Evolutionary conservation across 179 eudicot species (phyloP).

Genomic region (Beta corolliflora): DNA sequence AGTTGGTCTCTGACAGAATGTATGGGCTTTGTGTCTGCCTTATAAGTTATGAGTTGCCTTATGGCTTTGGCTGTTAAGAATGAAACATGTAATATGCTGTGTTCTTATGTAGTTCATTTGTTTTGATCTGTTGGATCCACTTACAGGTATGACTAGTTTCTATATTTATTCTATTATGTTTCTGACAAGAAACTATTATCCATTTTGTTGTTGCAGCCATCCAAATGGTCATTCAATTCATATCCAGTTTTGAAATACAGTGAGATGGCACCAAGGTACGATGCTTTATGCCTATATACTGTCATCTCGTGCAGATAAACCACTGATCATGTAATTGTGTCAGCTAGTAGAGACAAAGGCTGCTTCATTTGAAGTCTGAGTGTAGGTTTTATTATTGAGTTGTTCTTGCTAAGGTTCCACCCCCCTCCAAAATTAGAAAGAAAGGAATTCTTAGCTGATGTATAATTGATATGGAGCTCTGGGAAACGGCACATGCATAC

Average conservation of each 20-base stretch:
- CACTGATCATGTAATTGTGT: neutral
- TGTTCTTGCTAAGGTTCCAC: neutral
- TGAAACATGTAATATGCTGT: neutral
- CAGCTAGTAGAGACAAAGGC: neutral
- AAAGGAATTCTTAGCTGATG: neutral
- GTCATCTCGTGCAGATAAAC: neutral
- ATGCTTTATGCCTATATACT: neutral
- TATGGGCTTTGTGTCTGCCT: neutral
- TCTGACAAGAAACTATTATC: conserved; percentile 4
- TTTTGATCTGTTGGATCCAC: neutral
- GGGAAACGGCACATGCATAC: neutral
- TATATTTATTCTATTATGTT: neutral
- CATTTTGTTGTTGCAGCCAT: conserved; percentile 57
- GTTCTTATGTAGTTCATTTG: neutral
- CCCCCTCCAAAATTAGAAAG: neutral
- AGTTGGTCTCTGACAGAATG: neutral
- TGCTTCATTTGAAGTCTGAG: neutral
- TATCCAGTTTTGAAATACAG: conserved; percentile 77
- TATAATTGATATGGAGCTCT: neutral
- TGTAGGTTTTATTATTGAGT: neutral
- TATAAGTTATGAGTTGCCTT: neutral
- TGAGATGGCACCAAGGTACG: conserved; percentile 87
- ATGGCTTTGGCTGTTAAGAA: neutral
- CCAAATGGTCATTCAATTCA: conserved; percentile 87
- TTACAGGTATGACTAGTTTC: neutral